Base-by-base conservation (phyloP, 2,329 filamentous ascomycete species). In the Epichloe baconii region DNA sequence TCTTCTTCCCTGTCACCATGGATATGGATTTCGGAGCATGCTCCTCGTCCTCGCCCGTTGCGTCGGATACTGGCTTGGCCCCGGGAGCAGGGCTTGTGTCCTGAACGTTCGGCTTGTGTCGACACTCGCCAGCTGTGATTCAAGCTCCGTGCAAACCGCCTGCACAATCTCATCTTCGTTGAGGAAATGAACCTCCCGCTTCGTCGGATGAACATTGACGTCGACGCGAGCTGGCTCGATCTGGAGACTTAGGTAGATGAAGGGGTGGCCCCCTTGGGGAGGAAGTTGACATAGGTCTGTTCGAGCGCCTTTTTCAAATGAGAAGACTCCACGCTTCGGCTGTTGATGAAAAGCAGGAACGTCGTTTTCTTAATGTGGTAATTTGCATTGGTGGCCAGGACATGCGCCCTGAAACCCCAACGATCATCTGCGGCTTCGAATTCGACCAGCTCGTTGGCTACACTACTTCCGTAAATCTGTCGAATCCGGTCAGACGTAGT, bases 101-200 rank as follows among this genome's bases (percentile, higher is more conserved):
- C 90, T 80, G 67, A 97, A 98, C 0, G 88, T 95, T 45, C 93
- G 83, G 62, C 91, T 97, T 21, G 86, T 90, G 65, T 98, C 93
- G 6, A 97, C 90, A 47, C 85, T 83, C 11, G 88, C 85, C 4
- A 98, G 76, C 57, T 85, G 85, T 8, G 79, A 75, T 49, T 86
- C 79, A 21, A 98, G 85, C 49, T 86, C 79, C 54, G 83, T 80
- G 68, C 90, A 96, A 4, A 98, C 82, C 14, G 80, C 78, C 56
- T 93, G 86, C 45, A 93, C 85, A 44, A 98, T 95, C 59, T 98
- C 93, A 56, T 98, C 93, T 64, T 98, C 93, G 55, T 97, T 95
- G 21, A 98, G 75, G 60, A 98, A 97, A 62, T 97, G 93, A 19
- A 98, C 93, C 64, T 98, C 91, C 48, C 88, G 78, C 66, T 98